Evolutionary conservation across 164 flowering plant species (phyloP), one percentile per base, ranked within the genome.

Genomic region (Cinnamomum micranthum): DNA sequence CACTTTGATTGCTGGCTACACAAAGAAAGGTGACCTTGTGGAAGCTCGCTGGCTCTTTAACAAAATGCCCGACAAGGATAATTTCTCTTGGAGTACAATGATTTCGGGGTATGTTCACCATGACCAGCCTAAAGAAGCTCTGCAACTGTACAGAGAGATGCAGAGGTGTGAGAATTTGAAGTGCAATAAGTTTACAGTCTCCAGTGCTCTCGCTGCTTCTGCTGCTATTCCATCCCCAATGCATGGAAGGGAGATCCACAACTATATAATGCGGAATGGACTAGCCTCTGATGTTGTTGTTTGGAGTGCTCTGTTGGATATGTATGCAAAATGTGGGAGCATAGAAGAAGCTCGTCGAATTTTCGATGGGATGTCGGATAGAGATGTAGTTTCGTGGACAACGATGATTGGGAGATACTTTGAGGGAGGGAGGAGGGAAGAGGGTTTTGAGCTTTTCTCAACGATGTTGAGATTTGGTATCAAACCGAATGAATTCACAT

Each of bases 351-450:
- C 82, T 2, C 71, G 82, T 41, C 71, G 52, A 31, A 70, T 82
- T 13, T 82, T 82, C 69, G 71, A 82, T 60, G 64, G 65, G 25
- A 82, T 71, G 55, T 58, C 64, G 27, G 79, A 76, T 47, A 73
- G 70, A 71, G 85, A 82, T 74, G 77, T 80, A 58, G 79, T 82
- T 66, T 66, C 81, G 12, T 82, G 82, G 85, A 80, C 85, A 25
- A 76, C 85, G 0, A 80, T 82, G 81, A 77, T 82, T 3, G 77
- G 82, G 19, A 75, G 85, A 50, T 82, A 77, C 71, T 75, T 80
- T 13, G 80, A 80, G 41, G 71, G 67, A 4, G 82, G 81, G 28
- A 70, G 76, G 68, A 75, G 71, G 73, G 62, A 75, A 75, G 82
- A 82, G 55, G 82, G 82, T 12, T 69, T 80, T 51, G 75, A 71